Conservation (phyloP, 805 yeast genomes). For the Kodamaea hsintzibuensis region DNA sequence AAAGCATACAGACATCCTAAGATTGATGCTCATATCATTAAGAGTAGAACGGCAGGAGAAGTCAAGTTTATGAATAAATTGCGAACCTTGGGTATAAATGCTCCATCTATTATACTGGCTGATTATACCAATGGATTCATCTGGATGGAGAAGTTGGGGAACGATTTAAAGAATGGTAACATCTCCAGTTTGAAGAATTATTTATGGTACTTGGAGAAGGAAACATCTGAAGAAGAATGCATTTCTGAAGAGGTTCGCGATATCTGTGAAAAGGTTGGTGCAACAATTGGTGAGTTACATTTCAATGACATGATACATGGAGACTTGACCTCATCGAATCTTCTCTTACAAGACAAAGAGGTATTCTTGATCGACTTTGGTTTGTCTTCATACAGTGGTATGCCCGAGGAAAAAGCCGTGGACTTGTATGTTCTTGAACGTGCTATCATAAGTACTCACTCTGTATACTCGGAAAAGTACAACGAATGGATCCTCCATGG, state of each 20-base stretch:
- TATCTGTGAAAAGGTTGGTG: conserved; percentile 59
- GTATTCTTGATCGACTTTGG: conserved; percentile 91
- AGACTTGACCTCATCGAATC: conserved; percentile 88
- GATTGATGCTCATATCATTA: conserved; percentile 74
- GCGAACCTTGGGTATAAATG: conserved; percentile 54
- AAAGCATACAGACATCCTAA: conserved; percentile 88
- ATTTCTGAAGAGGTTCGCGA: conserved; percentile 38
- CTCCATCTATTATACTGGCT: conserved; percentile 73
- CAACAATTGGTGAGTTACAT: conserved; percentile 70
- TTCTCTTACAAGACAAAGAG: conserved; percentile 47
- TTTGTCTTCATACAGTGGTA: conserved; percentile 68
- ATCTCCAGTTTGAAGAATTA: conserved; percentile 70
- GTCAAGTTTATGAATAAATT: conserved; percentile 70
- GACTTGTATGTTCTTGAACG: conserved; percentile 92
- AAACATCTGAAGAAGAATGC: conserved; percentile 20
- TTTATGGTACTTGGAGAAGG: conserved; percentile 60
- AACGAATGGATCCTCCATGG: conserved; percentile 75
- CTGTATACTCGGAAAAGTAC: conserved; percentile 63
- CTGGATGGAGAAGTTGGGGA: conserved; percentile 85
- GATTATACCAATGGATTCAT: conserved; percentile 78
- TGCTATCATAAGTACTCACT: conserved; percentile 90
- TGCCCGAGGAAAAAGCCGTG: conserved; percentile 95
- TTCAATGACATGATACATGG: conserved; percentile 84
- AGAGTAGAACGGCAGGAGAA: conserved; percentile 80
- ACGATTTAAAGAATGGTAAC: conserved; percentile 47